Percentiles rank a stretch among this genome's conserved stretches.
Conservation (phyloP, 2,329 filamentous ascomycete species). For the Pleurostoma richardsiae region DNA sequence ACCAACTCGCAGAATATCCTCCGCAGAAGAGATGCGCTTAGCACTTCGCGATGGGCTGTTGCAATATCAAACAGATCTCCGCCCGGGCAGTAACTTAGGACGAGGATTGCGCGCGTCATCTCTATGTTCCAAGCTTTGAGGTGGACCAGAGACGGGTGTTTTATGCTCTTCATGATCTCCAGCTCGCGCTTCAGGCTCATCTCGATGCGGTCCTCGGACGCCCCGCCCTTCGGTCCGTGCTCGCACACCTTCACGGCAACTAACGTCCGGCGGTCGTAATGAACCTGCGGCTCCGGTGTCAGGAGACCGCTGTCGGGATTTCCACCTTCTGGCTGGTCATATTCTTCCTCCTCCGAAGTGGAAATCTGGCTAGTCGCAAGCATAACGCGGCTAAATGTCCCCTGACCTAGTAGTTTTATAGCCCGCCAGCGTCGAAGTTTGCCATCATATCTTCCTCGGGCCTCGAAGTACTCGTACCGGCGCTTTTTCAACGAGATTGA, state of each 20-base stretch:
- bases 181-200: conserved; percentile 92
- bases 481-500: conserved; percentile 24
- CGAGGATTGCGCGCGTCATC: conserved; percentile 73
- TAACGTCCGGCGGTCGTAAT: conserved; percentile 66
- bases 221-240: conserved; percentile 88
- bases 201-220: conserved; percentile 88
- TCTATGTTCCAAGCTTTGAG: conserved; percentile 90
- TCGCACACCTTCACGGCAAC: conserved; percentile 96
- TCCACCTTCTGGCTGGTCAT: conserved; percentile 19
- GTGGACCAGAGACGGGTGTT: conserved; percentile 85
- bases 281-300: conserved; percentile 21
- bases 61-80: conserved; percentile 94
- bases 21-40: conserved; percentile 66
- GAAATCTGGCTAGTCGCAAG: conserved; percentile 75
- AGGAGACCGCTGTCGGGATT: conserved; percentile 19
- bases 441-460: conserved; percentile 58
- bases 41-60: conserved; percentile 61
- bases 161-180: conserved; percentile 84
- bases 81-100: conserved; percentile 87
- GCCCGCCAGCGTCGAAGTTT: conserved; percentile 76
- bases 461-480: conserved; percentile 62
- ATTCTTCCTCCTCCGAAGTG: conserved; percentile 38
- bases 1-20: conserved; percentile 89
- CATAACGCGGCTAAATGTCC: conserved; percentile 93
- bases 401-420: conserved; percentile 77